These are phyloP conservation scores for Diplodia seriata DNA, from an alignment of 2,329 filamentous ascomycete genomes.

Conservation along the genomic window DNA sequence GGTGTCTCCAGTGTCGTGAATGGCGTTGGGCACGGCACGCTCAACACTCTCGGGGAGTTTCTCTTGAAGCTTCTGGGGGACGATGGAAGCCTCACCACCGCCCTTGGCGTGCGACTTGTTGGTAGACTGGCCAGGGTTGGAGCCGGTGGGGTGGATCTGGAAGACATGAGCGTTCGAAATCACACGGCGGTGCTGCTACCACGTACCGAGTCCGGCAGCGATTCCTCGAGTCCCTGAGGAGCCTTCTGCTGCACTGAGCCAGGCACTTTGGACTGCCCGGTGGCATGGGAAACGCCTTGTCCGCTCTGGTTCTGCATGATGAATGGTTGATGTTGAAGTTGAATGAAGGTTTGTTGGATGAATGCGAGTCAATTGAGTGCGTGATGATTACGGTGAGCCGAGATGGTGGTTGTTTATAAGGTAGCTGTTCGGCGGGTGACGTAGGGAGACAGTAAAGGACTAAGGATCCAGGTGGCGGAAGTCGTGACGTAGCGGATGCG, in stretches of 20 bases:
- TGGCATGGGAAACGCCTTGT: constrained; percentile 53
- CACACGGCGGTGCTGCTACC: too few relatives aligned
- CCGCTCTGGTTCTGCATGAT: constrained; percentile 44
- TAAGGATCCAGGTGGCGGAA: background rate
- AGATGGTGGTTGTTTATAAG: background rate
- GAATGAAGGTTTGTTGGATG: background rate
- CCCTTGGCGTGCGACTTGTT: constrained; percentile 50
- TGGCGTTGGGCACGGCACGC: constrained; percentile 51
- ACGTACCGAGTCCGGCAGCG: constrained; percentile 47
- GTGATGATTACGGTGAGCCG: background rate
- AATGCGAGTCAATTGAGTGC: background rate
- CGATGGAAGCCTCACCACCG: constrained; percentile 38
- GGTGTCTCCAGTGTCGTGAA: constrained; percentile 51
- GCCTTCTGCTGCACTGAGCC: constrained; percentile 49
- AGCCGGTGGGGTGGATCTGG: constrained; percentile 49
- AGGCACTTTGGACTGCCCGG: constrained; percentile 50
- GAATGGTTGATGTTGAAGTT: background rate
- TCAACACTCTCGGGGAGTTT: constrained; percentile 54
- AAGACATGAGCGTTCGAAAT: background rate
- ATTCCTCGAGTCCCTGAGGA: constrained; percentile 49
- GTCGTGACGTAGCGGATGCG: background rate
- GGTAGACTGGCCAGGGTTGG: constrained; percentile 42
- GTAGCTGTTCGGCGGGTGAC: background rate
- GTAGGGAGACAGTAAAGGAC: background rate
- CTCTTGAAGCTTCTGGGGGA: constrained; percentile 54